phyloP scores from a whole-genome alignment of 2,329 filamentous ascomycete genomes.

The Fusarium chuoi region DNA sequence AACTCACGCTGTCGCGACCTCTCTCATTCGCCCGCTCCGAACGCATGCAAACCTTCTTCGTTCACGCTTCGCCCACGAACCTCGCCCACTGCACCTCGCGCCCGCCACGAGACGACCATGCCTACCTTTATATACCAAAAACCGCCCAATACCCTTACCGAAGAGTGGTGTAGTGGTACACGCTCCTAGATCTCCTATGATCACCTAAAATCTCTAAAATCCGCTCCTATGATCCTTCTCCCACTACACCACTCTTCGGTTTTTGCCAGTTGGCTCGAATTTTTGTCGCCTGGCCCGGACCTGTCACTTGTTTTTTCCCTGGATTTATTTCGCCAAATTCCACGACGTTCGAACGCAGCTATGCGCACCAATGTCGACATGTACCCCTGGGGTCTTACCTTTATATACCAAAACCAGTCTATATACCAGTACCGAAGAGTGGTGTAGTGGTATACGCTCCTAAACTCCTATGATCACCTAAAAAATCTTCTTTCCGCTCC shows the following conservation, averaged over 20 bases:
- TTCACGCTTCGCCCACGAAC: background rate
- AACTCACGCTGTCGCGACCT: background rate
- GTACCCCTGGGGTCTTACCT: too few relatives aligned
- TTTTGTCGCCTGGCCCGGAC: too few relatives aligned
- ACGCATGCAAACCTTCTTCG: background rate
- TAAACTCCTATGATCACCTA: background rate
- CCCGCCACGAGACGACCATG: background rate
- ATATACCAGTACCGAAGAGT: background rate
- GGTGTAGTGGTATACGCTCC: background rate
- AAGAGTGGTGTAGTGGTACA: slow-evolving; percentile 7
- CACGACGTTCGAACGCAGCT: too few relatives aligned
- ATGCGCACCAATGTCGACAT: too few relatives aligned
- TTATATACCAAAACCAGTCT: too few relatives aligned
- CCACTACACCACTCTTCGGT: background rate
- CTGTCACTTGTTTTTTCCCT: too few relatives aligned
- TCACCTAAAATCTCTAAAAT: background rate
- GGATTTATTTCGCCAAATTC: too few relatives aligned
- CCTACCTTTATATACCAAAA: background rate
- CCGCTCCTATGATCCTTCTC: background rate
- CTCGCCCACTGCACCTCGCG: background rate
- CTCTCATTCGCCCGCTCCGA: background rate
- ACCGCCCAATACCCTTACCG: background rate
- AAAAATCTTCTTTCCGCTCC: background rate
- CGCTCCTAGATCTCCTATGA: background rate
- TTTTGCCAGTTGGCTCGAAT: background rate